These are phyloP conservation scores for Russula lepida DNA, from an alignment of 768 basidiomycete species.

Conservation along the genomic window DNA sequence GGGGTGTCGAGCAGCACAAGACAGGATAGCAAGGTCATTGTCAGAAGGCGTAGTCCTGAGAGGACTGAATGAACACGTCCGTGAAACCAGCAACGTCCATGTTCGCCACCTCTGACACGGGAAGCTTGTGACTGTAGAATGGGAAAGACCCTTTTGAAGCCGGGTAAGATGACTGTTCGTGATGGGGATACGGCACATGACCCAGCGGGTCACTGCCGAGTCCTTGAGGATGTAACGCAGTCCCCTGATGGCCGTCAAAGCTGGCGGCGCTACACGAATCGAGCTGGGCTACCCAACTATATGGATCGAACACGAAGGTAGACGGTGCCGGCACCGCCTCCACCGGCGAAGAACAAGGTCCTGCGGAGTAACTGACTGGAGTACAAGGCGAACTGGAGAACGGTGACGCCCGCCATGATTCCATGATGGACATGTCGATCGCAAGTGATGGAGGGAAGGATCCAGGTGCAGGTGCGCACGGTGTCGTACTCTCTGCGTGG, in stretches of 20 bases:
- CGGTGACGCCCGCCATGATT: constrained; percentile 9
- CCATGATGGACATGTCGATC: constrained; percentile 16
- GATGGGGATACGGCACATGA: neutral
- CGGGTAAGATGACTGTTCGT: neutral
- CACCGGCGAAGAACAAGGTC: constrained; percentile 9
- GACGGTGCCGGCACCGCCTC: constrained; percentile 13
- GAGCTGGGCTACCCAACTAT: constrained; percentile 1
- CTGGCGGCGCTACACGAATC: neutral
- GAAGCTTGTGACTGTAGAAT: constrained; percentile 12
- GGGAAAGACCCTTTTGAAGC: neutral
- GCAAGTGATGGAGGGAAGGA: neutral
- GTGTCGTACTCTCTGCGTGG: constrained; percentile 1
- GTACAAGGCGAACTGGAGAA: constrained; percentile 16
- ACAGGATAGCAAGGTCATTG: neutral
- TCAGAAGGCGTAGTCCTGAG: constrained; percentile 10
- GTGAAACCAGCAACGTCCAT: constrained; percentile 1
- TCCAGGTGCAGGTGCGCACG: constrained; percentile 1
- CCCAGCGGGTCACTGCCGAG: neutral
- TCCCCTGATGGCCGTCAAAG: neutral
- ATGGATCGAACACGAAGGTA: neutral
- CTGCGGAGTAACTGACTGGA: constrained; percentile 9
- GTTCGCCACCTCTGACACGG: neutral
- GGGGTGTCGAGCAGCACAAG: constrained; percentile 6
- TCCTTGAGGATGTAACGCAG: neutral
- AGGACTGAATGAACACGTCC: constrained; percentile 7